phyloP scores from a whole-genome alignment of 345 rosid genomes.

The Salix caprea region DNA sequence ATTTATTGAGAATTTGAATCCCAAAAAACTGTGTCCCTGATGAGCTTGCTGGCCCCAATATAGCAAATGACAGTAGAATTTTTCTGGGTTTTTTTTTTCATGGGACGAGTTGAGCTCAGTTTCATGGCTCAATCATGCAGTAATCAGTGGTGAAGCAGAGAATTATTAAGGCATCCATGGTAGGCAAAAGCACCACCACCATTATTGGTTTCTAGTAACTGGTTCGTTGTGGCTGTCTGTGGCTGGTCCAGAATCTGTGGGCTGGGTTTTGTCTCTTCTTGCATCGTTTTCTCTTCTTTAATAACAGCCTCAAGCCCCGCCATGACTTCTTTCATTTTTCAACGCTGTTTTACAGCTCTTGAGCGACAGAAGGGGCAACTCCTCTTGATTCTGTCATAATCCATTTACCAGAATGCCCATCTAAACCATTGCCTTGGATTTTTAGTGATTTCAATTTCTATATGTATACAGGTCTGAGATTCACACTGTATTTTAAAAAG shows the following conservation, averaged over 20 bases:
- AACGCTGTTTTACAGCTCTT: neutral
- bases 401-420: neutral
- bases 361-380: neutral
- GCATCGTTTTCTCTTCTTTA: slow-evolving; percentile 4
- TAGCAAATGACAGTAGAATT: neutral
- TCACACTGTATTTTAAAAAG: no score
- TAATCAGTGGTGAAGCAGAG: neutral
- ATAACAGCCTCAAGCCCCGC: neutral
- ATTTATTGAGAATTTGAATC: neutral
- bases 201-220: no score
- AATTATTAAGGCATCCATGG: neutral
- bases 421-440: neutral
- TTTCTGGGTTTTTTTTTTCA: neutral
- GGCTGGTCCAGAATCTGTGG: slow-evolving; percentile 11
- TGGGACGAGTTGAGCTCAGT: neutral
- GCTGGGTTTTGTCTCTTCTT: slow-evolving; percentile 23
- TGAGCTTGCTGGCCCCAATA: neutral
- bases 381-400: neutral
- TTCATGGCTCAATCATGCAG: neutral
- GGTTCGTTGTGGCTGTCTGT: neutral
- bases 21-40: neutral
- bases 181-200: neutral
- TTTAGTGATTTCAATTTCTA: neutral
- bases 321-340: neutral
- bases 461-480: no score